Evolutionary conservation across 2,329 filamentous ascomycete genomes (phyloP), one percentile per base, ranked within the genome.

Genomic region (Ceratocystis lukuohia): DNA sequence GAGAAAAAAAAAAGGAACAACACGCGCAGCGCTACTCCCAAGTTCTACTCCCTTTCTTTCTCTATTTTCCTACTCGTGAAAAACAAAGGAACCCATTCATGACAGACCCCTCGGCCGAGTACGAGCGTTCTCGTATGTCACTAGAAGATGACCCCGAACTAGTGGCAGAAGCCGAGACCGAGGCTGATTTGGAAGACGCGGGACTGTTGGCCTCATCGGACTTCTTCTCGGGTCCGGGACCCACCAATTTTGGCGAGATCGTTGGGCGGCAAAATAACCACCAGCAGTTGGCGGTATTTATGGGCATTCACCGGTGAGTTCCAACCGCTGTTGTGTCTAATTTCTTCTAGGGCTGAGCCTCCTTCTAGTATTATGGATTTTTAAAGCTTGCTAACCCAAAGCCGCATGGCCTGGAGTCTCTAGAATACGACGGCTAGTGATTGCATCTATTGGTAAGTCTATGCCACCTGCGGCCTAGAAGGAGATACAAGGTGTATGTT

Each of bases 401-500:
- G 48, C 17, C 3, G 6, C 8, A 25, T 59, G 56, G 25, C 17
- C n/a, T 59, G 28, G 28, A 12, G 28, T 15, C 5, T 46, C 28
- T 62, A 70, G 69, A 12, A 65, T 70, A 53, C 66, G 68, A 8
- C 67, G 69, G 6, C 53, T 70, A 10, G 67, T 70, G 6, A 64
- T 69, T 20, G 68, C 69, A 2, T 68, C 68, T 48, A 70, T 70
- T 56, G 69, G 69, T 70, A 59, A 65, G 65, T 66, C 44, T 8
- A 44, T 15, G 15, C 33, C 28, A 37, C 20, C 37, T 10, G 37
- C 37, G 37, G 66, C 41, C 17, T 37, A n/a, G 37, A 45, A 41
- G 8, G 37, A 41, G 15, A 33, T 20, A 44, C 15, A 44, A 22
- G 20, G 59, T 62, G 10, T 2, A 45, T 28, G 37, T 41, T 15